A percentile compares a stretch with the other conserved stretches of the same genome.
Conservation (phyloP, 2,329 filamentous ascomycete species). For the Alternaria longipes region DNA sequence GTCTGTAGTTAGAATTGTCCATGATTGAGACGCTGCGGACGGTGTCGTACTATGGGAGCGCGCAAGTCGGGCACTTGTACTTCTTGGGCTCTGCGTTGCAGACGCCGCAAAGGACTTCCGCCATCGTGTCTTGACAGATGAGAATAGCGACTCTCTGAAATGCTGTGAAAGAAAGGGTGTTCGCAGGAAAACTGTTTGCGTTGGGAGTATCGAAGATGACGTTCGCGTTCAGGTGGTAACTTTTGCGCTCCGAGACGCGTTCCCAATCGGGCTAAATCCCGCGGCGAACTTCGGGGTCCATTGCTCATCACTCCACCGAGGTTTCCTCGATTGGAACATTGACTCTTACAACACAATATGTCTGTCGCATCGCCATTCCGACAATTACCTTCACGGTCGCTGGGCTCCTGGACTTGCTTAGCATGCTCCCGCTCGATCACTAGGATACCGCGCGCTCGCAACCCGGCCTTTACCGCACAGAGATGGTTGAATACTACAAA, state of each 20-base stretch:
- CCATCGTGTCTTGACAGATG: conserved; percentile 35
- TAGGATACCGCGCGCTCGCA: conserved; percentile 28
- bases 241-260: conserved; percentile 20
- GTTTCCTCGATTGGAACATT: conserved; percentile 10
- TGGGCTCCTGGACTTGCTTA: conserved; percentile 49
- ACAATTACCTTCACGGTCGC: conserved; percentile 25
- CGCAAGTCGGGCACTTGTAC: conserved; percentile 61
- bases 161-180: no score
- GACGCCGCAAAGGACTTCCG: conserved; percentile 52
- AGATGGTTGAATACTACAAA: conserved; percentile 47
- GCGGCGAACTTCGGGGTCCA: conserved; percentile 34
- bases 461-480: conserved; percentile 30
- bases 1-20: neutral
- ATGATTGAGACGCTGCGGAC: neutral
- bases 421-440: conserved; percentile 45
- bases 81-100: conserved; percentile 57
- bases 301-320: conserved; percentile 36
- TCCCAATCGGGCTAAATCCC: conserved; percentile 41
- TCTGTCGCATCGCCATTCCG: conserved; percentile 36
- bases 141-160: fast-evolving
- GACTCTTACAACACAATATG: conserved; percentile 33
- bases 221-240: conserved; percentile 1
- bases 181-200: neutral
- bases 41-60: conserved; percentile 55
- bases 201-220: conserved; percentile 9